Conservation (phyloP, 2,329 filamentous ascomycete species). For the Fusarium beomiforme region DNA sequence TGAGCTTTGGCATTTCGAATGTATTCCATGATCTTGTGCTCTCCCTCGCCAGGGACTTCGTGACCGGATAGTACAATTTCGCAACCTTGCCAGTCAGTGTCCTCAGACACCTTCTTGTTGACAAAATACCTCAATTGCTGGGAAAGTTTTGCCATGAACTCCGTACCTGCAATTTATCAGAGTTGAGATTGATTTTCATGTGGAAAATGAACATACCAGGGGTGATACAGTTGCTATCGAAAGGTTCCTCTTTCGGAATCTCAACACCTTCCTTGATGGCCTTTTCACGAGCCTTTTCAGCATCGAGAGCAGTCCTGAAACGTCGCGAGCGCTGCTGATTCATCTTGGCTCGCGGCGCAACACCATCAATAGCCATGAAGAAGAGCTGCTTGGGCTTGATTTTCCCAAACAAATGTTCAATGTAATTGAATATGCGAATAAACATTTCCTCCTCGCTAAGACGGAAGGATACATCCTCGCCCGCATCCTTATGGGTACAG, state of each 20-base stretch:
- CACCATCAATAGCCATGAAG: conserved; percentile 99
- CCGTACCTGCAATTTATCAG: conserved; percentile 65
- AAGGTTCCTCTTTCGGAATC: conserved; percentile 93
- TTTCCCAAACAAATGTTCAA: conserved; percentile 97
- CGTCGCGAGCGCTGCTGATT: conserved; percentile 97
- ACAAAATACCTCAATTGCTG: conserved; percentile 97
- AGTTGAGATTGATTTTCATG: neutral
- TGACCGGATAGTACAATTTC: conserved; percentile 97
- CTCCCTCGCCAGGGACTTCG: conserved; percentile 96
- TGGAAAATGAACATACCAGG: conserved; percentile 65
- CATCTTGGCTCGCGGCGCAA: conserved; percentile 98
- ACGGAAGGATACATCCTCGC: conserved; percentile 87
- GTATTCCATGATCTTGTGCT: conserved; percentile 99
- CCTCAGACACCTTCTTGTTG: conserved; percentile 98
- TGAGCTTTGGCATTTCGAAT: conserved; percentile 98
- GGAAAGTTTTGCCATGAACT: conserved; percentile 97
- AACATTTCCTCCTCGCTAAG: conserved; percentile 99
- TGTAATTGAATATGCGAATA: conserved; percentile 99
- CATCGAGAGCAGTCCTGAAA: conserved; percentile 93
- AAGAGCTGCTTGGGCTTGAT: conserved; percentile 99
- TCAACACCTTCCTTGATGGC: conserved; percentile 88
- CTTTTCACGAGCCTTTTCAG: conserved; percentile 89
- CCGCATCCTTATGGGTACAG: conserved; percentile 94
- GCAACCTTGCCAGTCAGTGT: conserved; percentile 96
- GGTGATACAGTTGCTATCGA: conserved; percentile 99